Evolutionary conservation across 179 eudicot genomes (phyloP), one percentile per base, ranked within the genome.

Genomic region (Carnegiea gigantea): DNA sequence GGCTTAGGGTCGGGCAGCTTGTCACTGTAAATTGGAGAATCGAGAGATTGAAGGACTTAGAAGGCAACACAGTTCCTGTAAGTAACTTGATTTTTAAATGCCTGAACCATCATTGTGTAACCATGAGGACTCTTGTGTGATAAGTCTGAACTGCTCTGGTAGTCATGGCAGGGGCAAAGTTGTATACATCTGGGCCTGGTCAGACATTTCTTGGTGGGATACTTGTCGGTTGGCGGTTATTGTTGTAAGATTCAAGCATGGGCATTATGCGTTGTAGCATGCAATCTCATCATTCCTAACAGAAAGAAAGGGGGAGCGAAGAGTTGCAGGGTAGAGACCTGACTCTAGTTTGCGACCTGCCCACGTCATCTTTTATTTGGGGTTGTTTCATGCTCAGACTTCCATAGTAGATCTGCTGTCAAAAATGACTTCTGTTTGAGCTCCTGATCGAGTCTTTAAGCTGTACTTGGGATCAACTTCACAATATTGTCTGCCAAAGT

Each of bases 21-120:
- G 89, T 97, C 83, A 88, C 95, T 64, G 92, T 97, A 85, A 90
- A 90, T 80, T 97, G 99, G 99, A 90, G 98, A 81, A 89, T 97
- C 54, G 99, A 97, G 89, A 90, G 99, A 84, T 84, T 97, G 79
- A 95, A 95, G 89, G 92, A 89, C 79, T 85, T 82, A 21, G 89
- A 86, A 65, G 90, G 89, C 77, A 84, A 78, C 71, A 81, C 73
- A 59, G 80, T 59, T 82, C 84, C 92, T 83, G 85, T 86, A 84
- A 86, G 86, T 76, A 73, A 88, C 82, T 98, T 92, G 83, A 89
- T 86, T 78, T 49, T 77, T 28, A 38, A 70, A 49, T 65, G 24
- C 49, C 77, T 85, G 23, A 78, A 21, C 17, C 74, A 21, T 81
- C 59, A 62, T 12, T 57, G n/a, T 57, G 21, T 20, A 57, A 57